phyloP scores from a whole-genome alignment of 208 protist species.

The Leishmania braziliensis region DNA sequence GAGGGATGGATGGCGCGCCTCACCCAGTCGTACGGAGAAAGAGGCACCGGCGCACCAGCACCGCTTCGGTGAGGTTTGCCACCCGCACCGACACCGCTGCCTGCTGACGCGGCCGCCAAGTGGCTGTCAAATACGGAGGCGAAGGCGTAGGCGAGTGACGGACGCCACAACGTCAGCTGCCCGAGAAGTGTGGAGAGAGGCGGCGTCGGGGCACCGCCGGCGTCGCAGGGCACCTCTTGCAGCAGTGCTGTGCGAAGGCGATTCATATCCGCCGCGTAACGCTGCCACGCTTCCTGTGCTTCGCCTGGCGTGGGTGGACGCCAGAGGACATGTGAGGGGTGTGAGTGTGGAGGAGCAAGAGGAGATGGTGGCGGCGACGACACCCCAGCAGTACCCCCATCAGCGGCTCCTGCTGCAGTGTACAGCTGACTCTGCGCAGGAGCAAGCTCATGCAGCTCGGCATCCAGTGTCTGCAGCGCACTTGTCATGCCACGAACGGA shows the following conservation, averaged over 20 bases:
- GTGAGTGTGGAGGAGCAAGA: not conserved
- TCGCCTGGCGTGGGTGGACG: slow-evolving; percentile 11
- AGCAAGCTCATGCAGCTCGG: slow-evolving; percentile 39
- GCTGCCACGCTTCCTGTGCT: slow-evolving; percentile 26
- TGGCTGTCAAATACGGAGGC: slow-evolving; percentile 7
- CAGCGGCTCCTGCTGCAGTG: not conserved
- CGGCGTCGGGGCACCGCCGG: not conserved
- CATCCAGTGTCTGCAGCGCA: slow-evolving; percentile 43
- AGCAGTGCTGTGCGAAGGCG: slow-evolving; percentile 17
- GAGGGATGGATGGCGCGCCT: not conserved
- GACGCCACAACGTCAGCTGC: slow-evolving; percentile 13
- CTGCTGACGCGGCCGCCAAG: slow-evolving; percentile 1
- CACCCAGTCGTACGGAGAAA: slow-evolving; percentile 25
- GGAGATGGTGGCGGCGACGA: not conserved
- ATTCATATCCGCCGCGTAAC: slow-evolving; percentile 9
- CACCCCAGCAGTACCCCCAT: not conserved
- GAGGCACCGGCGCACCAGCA: not conserved
- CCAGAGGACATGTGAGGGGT: slow-evolving; percentile 1
- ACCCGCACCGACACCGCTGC: not conserved
- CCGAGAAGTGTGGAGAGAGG: not conserved
- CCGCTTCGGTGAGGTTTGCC: not conserved
- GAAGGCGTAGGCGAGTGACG: slow-evolving; percentile 13
- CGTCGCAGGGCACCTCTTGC: not conserved
- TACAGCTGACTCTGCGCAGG: slow-evolving; percentile 12
- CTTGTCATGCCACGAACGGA: slow-evolving; percentile 47